Base-by-base conservation (phyloP, 2,329 filamentous ascomycete genomes). In the Monosporascus sp. region DNA sequence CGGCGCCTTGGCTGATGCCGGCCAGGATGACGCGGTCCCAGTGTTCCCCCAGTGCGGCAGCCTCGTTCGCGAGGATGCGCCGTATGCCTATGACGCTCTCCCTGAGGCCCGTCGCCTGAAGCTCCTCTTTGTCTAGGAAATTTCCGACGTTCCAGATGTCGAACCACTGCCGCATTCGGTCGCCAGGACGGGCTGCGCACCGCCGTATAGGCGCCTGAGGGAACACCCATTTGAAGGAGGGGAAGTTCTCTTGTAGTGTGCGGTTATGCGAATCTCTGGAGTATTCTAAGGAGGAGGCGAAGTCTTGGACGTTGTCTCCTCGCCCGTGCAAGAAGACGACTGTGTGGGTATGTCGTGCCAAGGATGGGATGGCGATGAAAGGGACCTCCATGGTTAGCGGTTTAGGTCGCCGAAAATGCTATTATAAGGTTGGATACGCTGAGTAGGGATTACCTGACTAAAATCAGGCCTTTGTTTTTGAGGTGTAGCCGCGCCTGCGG, bases 211-310 rank as follows among this genome's bases (percentile, higher is more conserved):
- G 70, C 1, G 76, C 73, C 48, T 72, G 68, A 6, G 78, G 76
- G 48, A 79, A 78, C 9, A 80, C 75, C 72, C 74, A 80, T 38
- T 73, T 70, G 60, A 78, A 70, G 7, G 72, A 70, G 1, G 78
- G 76, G 24, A 78, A 74, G 4, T 60, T 58, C 2, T 74, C 67
- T 24, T 59, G 48, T 1, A 79, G 70, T 2, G 64, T 70, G 44
- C 58, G 68, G 37, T 57, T 49, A 3, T 47, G 54, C 0, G 73
- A 73, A 55, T 71, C 66, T 48, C 49, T 57, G 20, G 63, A 73
- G 50, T 59, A 52, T 2, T 50, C 24, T 1, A 76, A 63, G 0
- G 66, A 66, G 14, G 41, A 48, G 22, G 53, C 55, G 55, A 78
- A 74, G 52, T 60, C 58, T 9, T 52, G 17, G 8, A 66, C 68